Conservation (phyloP, 768 basidiomycete genomes). For the Pleurotus cornucopiae region DNA sequence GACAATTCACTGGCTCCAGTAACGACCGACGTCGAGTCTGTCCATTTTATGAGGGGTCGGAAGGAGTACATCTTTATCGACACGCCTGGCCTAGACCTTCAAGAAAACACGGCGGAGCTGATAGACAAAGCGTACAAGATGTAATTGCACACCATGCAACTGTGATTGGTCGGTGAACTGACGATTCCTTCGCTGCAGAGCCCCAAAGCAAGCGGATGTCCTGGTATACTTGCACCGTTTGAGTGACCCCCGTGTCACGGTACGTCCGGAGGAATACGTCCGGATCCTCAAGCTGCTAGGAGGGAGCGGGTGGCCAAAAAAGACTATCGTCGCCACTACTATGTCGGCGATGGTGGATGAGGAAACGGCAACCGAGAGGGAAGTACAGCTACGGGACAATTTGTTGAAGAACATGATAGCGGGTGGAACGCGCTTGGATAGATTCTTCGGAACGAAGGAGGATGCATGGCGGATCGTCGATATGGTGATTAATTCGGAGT, state of each 20-base stretch:
- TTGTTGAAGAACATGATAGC: conserved; percentile 25
- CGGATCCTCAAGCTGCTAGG: conserved; percentile 9
- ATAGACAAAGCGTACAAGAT: conserved; percentile 9
- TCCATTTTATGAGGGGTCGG: neutral
- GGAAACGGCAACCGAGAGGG: conserved; percentile 20
- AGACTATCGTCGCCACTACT: conserved; percentile 39
- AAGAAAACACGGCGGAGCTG: conserved; percentile 2
- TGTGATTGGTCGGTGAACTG: neutral
- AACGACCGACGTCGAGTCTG: neutral
- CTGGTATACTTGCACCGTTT: conserved; percentile 39
- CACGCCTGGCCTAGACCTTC: conserved; percentile 15
- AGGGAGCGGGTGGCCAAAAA: conserved; percentile 33
- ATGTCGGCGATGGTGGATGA: conserved; percentile 28
- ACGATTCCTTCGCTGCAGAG: neutral
- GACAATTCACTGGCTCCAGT: neutral
- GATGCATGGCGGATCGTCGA: conserved; percentile 26
- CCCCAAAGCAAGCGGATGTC: conserved; percentile 17
- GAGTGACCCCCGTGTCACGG: conserved; percentile 22
- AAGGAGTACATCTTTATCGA: conserved; percentile 12
- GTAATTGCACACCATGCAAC: neutral
- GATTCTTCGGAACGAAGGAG: conserved; percentile 15
- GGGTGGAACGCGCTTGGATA: conserved; percentile 20
- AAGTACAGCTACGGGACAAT: conserved; percentile 20
- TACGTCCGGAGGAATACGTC: conserved; percentile 2
- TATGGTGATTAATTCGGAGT: neutral